phyloP scores from a whole-genome alignment of 371 early-diverging fungal species.

The Saksenaea oblongispora region DNA sequence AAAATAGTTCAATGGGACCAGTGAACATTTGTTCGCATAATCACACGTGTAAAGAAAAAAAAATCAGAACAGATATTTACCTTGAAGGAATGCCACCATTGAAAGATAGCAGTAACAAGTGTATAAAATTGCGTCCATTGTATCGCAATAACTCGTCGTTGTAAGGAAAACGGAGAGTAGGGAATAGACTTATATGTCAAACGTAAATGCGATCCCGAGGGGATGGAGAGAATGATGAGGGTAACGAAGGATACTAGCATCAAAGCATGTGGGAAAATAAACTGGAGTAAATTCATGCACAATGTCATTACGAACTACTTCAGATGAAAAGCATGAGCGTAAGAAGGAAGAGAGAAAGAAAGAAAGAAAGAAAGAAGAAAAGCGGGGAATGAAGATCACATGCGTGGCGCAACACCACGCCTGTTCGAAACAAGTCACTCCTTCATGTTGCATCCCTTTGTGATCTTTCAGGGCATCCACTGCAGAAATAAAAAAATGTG shows the following conservation, averaged over 20 bases:
- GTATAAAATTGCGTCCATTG: not conserved
- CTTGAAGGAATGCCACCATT: not conserved
- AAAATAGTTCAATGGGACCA: not conserved
- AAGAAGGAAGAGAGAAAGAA: not conserved
- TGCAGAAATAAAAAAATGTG: too few species aligned
- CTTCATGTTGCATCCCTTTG: too few species aligned
- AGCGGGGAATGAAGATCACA: not conserved
- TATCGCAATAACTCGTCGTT: not conserved
- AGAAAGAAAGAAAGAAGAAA: not conserved
- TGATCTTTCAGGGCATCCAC: too few species aligned
- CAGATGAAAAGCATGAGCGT: not conserved
- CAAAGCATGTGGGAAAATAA: constrained; percentile 6
- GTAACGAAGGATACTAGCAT: constrained; percentile 11
- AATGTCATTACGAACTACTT: not conserved
- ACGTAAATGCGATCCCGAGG: not conserved
- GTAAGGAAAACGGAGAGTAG: not conserved
- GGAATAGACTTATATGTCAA: not conserved
- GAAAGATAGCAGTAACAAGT: not conserved
- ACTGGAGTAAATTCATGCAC: not conserved
- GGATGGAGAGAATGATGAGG: constrained; percentile 13
- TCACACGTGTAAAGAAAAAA: not conserved
- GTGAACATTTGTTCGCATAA: not conserved
- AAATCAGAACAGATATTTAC: not conserved
- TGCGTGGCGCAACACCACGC: too few species aligned
- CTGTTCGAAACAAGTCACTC: too few species aligned